A percentile compares a stretch with the other conserved stretches of the same genome.
These are phyloP conservation scores for Penicillium parvum DNA, from an alignment of 495 filamentous ascomycete species.

Conservation along the genomic window DNA sequence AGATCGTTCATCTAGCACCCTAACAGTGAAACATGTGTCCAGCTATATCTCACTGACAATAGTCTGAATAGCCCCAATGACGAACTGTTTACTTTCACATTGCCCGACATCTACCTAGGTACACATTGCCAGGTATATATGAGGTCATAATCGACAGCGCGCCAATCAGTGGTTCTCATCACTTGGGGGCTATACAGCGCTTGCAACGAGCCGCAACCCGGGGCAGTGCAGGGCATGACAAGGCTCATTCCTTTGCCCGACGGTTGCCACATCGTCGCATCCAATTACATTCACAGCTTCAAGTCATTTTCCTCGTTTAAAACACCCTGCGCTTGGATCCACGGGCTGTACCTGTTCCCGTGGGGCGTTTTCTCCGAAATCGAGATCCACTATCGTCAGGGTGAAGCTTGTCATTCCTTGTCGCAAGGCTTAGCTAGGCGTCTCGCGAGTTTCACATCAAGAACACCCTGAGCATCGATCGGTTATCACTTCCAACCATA, in stretches of 20 bases:
- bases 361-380: not conserved
- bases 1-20: too few species aligned
- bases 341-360: not conserved
- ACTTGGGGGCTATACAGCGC: not conserved
- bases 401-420: constrained; percentile 8
- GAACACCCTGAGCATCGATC: not conserved
- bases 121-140: too few species aligned
- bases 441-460: not conserved
- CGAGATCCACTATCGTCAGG: not conserved
- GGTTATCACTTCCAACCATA: not conserved
- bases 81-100: too few species aligned
- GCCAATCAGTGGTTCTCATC: not conserved
- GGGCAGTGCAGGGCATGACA: not conserved
- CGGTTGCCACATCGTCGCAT: too few species aligned
- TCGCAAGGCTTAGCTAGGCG: constrained; percentile 15
- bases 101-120: too few species aligned
- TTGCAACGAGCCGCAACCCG: too few species aligned
- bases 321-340: not conserved
- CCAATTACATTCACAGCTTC: too few species aligned
- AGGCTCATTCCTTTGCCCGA: too few species aligned
- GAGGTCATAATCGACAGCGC: not conserved
- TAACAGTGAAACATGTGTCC: too few species aligned
- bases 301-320: not conserved
- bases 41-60: too few species aligned
- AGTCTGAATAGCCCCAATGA: too few species aligned